Conservation (phyloP, 352 stramenopile species). For the Peronosclerospora sorghi region DNA sequence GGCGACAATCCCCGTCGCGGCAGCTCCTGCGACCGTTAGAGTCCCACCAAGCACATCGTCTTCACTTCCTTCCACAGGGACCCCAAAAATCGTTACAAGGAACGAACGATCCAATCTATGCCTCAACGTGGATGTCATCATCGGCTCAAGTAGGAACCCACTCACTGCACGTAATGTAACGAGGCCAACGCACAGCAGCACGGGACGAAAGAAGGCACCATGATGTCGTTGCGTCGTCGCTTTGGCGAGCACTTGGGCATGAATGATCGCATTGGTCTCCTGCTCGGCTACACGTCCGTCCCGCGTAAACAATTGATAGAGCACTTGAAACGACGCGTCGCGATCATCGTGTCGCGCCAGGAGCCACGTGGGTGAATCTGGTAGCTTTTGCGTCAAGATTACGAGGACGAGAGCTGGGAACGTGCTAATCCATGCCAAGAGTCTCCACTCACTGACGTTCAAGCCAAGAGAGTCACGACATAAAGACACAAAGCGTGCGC, state of each 20-base stretch:
- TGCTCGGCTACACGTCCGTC: constrained; percentile 46
- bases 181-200: constrained; percentile 45
- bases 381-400: constrained; percentile 51
- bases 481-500: constrained; percentile 46
- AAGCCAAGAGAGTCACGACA: constrained; percentile 62
- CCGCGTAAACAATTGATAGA: constrained; percentile 38
- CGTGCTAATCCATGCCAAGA: constrained; percentile 42
- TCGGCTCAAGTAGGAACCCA: constrained; percentile 36
- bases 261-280: constrained; percentile 64
- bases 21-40: constrained; percentile 30
- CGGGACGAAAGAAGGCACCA: constrained; percentile 53
- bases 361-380: constrained; percentile 74
- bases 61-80: constrained; percentile 43
- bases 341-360: constrained; percentile 60
- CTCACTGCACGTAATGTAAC: constrained; percentile 40
- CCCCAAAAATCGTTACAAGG: constrained; percentile 47
- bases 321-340: constrained; percentile 48
- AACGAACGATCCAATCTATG: constrained; percentile 21
- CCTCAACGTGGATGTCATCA: constrained; percentile 26
- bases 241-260: constrained; percentile 57
- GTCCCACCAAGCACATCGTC: constrained; percentile 35
- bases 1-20: constrained; percentile 28
- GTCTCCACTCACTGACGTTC: constrained; percentile 76
- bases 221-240: constrained; percentile 37
- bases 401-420: constrained; percentile 40